Conservation (phyloP, 257 asterid genomes). For the Henckelia pumila region DNA sequence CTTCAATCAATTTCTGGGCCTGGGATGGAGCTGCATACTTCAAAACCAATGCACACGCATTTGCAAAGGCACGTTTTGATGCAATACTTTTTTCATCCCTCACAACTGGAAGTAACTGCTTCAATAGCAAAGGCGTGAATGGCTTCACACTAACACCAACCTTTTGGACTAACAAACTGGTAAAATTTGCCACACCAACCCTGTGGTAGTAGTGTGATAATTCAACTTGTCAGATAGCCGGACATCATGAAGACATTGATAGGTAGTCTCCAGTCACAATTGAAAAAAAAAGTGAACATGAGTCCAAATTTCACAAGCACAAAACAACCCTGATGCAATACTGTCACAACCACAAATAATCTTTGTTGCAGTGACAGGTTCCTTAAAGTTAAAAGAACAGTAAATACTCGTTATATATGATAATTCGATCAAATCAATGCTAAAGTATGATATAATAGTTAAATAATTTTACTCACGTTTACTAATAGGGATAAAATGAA, state of each 20-base stretch:
- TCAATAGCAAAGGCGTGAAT: slow-evolving; percentile 73
- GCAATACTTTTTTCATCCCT: slow-evolving; percentile 85
- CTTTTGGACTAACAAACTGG: slow-evolving; percentile 72
- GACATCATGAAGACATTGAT: slow-evolving; percentile 12
- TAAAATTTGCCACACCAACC: slow-evolving; percentile 92
- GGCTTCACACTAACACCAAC: slow-evolving; percentile 83
- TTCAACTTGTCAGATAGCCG: slow-evolving; percentile 11
- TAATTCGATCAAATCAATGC: too few species aligned
- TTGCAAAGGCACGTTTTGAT: slow-evolving; percentile 87
- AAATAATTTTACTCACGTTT: too few species aligned
- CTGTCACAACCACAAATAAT: neutral
- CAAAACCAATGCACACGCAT: slow-evolving; percentile 88
- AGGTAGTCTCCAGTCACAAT: slow-evolving; percentile 3
- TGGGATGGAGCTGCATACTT: slow-evolving; percentile 75
- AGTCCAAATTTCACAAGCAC: slow-evolving; percentile 6
- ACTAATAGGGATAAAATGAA: too few species aligned
- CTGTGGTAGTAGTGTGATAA: slow-evolving; percentile 41
- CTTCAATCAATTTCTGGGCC: slow-evolving; percentile 87
- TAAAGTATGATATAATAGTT: too few species aligned
- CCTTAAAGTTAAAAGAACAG: neutral
- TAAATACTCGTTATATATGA: too few species aligned
- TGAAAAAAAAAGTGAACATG: neutral
- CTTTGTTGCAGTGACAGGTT: neutral
- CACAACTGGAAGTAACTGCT: slow-evolving; percentile 80
- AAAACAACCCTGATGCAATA: neutral